Evolutionary conservation across 2,329 filamentous ascomycete genomes (phyloP), one percentile per base, ranked within the genome.

Genomic region (Ilyonectria sp.): DNA sequence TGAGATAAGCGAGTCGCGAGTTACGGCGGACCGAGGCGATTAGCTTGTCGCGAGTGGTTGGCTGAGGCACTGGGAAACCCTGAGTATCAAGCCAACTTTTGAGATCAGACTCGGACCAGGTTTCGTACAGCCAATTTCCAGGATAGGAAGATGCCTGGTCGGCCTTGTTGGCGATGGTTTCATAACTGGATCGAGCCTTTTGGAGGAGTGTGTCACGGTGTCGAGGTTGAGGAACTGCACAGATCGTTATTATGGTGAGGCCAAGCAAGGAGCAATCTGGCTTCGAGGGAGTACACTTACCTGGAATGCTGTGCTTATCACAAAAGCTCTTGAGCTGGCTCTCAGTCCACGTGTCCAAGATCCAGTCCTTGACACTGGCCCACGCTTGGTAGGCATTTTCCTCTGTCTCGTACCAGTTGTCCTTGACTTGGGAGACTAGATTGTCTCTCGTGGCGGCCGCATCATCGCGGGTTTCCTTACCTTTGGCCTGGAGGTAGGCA

Each of bases 261-360:
- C 4, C 4, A 23, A 10, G 15, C 29, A 19, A 1, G 11, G 9
- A 8, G 29, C 4, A 35, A 52, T 13, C n/a, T 8, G 1, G 15
- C 7, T 6, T 15, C 11, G 4, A 31, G 7, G 10, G n/a, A 13
- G 21, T n/a, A 15, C 5, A 69, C 81, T 47, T 81, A 88, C 86
- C 86, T 65, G 94, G 93, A 75, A 99, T 94, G 70, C 89, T 89
- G 81, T 98, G 89, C 80, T 92, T 92, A 81, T 98, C 95, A 70
- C 94, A 92, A 83, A 98, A 98, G 2, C 93, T 85, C 87, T 98
- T 98, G 73, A 99, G 87, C 80, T 97, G 92, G 72, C 94, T 98
- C 65, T 98, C 95, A 72, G 92, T 91, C 94, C 95, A 98, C 67
- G 93, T 96, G 79, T 98, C 94, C 77, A 98, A 92, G 74, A 98